These are phyloP conservation scores for Apiotrichum veenhuisii DNA, from an alignment of 1,284 basidiomycete species.

Conservation along the genomic window DNA sequence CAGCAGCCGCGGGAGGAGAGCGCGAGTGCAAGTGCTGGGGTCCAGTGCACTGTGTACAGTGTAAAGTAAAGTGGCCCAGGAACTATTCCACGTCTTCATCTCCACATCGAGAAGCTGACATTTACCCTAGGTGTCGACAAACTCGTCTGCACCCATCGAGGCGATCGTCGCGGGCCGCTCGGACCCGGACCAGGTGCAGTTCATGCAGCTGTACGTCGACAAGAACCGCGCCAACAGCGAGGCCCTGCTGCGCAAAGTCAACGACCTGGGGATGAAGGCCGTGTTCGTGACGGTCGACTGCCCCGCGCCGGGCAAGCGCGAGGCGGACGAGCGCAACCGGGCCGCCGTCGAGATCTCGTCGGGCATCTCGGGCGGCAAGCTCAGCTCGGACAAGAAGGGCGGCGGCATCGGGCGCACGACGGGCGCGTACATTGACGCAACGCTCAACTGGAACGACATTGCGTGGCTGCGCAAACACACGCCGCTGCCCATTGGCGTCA, in stretches of 20 bases:
- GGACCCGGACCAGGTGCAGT: constrained; percentile 35
- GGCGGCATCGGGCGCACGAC: constrained; percentile 49
- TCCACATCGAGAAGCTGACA: too few species aligned
- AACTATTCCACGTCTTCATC: too few species aligned
- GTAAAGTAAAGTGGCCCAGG: too few species aligned
- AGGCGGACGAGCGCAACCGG: constrained; percentile 48
- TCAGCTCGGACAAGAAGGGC: constrained; percentile 43
- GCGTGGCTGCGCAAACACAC: constrained; percentile 46
- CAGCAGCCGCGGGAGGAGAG: too few species aligned
- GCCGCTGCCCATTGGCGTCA: constrained; percentile 45
- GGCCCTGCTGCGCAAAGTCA: constrained; percentile 38
- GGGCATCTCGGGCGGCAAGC: constrained; percentile 48
- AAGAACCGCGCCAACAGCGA: constrained; percentile 45
- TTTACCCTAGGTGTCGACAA: constrained; percentile 43
- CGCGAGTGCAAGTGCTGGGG: too few species aligned
- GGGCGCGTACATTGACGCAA: constrained; percentile 48
- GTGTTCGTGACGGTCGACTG: constrained; percentile 51
- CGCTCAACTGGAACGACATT: constrained; percentile 46
- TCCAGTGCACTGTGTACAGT: too few species aligned
- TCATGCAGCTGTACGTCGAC: constrained; percentile 52
- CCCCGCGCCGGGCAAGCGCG: constrained; percentile 48
- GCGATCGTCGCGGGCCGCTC: constrained; percentile 38
- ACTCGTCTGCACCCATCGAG: constrained; percentile 45
- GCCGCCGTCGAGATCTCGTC: constrained; percentile 43
- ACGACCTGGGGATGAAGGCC: constrained; percentile 42